Conservation (phyloP, 768 basidiomycete species). For the Podaxis sp. region DNA sequence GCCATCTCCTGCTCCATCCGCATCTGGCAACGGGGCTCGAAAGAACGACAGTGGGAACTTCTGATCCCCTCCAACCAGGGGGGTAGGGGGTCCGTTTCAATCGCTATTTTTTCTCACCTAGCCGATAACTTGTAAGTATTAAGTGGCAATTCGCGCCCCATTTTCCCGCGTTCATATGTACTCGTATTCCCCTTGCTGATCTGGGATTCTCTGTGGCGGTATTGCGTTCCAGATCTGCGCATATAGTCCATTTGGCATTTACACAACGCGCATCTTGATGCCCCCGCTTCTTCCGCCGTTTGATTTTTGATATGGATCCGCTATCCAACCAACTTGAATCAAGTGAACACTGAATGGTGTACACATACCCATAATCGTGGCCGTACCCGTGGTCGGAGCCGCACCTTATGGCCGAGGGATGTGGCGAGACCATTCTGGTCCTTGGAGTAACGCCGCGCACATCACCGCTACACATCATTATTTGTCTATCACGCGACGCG, state of each 20-base stretch:
- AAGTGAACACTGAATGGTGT: not conserved
- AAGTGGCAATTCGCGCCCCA: not conserved
- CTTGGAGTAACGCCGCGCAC: not conserved
- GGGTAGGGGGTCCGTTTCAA: not conserved
- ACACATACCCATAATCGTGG: not conserved
- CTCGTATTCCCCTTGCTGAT: not conserved
- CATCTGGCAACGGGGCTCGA: conserved; percentile 33
- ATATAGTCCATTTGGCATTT: not conserved
- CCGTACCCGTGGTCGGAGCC: not conserved
- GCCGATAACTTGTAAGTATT: not conserved
- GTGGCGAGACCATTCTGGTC: not conserved
- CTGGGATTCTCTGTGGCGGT: not conserved
- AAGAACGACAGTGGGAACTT: conserved; percentile 38
- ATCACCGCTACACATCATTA: not conserved
- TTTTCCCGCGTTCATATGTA: too few species aligned
- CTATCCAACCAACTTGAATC: not conserved
- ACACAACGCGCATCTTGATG: not conserved
- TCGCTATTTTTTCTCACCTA: not conserved
- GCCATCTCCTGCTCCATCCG: conserved; percentile 46
- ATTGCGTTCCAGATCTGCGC: not conserved
- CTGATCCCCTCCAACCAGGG: conserved; percentile 17
- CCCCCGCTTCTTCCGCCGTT: not conserved
- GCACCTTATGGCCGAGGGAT: not conserved
- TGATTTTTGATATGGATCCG: not conserved
- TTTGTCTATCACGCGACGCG: not conserved